Evolutionary conservation across 192 early-diverging fungal genomes (phyloP), one percentile per base, ranked within the genome.

Genomic region (Diversispora epigaea): DNA sequence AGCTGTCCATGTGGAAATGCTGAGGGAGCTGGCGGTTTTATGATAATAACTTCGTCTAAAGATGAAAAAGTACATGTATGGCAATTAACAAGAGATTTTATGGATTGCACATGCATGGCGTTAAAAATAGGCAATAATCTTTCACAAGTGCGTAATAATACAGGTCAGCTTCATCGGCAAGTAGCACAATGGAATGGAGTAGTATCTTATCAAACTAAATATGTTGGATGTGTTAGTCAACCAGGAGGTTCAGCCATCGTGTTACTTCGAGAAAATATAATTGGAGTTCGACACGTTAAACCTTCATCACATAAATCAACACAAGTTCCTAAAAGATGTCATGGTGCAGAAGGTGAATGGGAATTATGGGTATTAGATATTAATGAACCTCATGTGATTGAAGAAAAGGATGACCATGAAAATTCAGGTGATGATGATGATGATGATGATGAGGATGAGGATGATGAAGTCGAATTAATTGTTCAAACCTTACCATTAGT

Each of bases 271-370:
- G 73, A 54, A 14, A 19, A 75, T 65, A 43, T 75, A 21, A 12
- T 75, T n/a, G 73, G 73, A 21, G 73, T 65, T 11, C 44, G 73
- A 21, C 44, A 54, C 17, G 40, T 32, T 15, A 65, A 65, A 50
- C 17, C 6, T 54, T 44, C 6, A 47, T 55, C 14, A 14, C 0
- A 0, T 32, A 15, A 22, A n/a, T 60, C 72, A 25, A 63, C 12
- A 40, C 45, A 14, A 9, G 41, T 9, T 32, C 7, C 12, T 5
- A 21, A 52, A 39, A 50, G 41, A 46, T 46, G 47, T 65, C 60
- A 75, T 56, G 49, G 73, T 41, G 47, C 19, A 25, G 73, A 75
- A 75, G 73, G 73, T 43, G 62, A 75, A 65, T 75, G 73, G 73
- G 73, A 75, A 43, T 32, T 75, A 6, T 75, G 73, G 73, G 47